Evolutionary conservation across 2,329 filamentous ascomycete genomes (phyloP).

Genomic region (Herpotrichia juniperi): DNA sequence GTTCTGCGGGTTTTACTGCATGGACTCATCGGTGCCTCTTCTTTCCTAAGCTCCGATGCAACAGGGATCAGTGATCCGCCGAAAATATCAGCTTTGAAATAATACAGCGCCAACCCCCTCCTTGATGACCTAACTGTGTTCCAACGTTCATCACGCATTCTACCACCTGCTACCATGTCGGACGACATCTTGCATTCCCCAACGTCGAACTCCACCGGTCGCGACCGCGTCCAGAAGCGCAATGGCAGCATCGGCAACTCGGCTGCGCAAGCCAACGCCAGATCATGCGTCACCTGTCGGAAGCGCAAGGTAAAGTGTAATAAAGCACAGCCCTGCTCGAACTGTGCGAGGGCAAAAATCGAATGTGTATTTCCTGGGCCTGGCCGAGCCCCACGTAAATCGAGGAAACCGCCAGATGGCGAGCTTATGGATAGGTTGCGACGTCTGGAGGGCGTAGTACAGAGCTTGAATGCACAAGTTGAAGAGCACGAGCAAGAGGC

Average conservation of each 20-base stretch:
- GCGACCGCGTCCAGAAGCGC: constrained; percentile 25
- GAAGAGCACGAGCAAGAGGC: constrained; percentile 44
- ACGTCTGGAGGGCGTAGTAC: constrained; percentile 77
- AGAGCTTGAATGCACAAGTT: constrained; percentile 57
- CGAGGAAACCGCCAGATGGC: constrained; percentile 70
- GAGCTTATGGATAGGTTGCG: constrained; percentile 75
- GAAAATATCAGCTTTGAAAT: not conserved
- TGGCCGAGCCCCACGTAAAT: constrained; percentile 72
- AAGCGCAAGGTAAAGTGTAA: constrained; percentile 75
- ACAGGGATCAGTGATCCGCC: not conserved
- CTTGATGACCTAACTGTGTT: not conserved
- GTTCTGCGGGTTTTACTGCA: not conserved
- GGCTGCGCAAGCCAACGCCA: constrained; percentile 31
- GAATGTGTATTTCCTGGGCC: constrained; percentile 78
- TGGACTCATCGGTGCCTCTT: not conserved
- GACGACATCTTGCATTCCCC: constrained; percentile 25
- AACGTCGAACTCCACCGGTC: constrained; percentile 11
- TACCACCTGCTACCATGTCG: constrained; percentile 26
- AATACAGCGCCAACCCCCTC: constrained; percentile 1
- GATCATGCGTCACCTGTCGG: constrained; percentile 45
- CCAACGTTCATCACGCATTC: not conserved
- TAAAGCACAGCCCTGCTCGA: constrained; percentile 77
- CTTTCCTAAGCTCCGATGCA: not conserved
- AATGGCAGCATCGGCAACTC: constrained; percentile 15
- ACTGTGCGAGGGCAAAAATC: constrained; percentile 73